Evolutionary conservation across 192 early-diverging fungal genomes (phyloP), one percentile per base, ranked within the genome.

Genomic region (Entomortierella chlamydospora): DNA sequence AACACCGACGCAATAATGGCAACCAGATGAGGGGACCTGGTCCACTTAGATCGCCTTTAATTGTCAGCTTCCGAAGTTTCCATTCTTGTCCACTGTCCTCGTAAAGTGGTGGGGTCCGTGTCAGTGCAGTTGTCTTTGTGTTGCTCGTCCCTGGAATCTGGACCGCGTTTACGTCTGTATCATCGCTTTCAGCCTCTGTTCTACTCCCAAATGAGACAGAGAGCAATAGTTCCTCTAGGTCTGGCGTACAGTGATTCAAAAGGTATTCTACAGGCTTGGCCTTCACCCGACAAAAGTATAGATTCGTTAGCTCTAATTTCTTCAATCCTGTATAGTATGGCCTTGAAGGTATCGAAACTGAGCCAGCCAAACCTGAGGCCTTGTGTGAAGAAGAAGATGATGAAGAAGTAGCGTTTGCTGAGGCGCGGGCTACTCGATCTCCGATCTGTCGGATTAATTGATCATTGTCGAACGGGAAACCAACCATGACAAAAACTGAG

Each of bases 381-480:
- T 42, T 29, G 30, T 26, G 23, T 33, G 64, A 15, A 11, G 64
- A 22, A 2, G 41, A n/a, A 10, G 26, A 29, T 54, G 8, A n/a
- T 51, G 23, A 51, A 5, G 11, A n/a, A n/a, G n/a, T n/a, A n/a
- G n/a, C n/a, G n/a, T n/a, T n/a, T n/a, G n/a, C n/a, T n/a, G n/a
- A n/a, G n/a, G n/a, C n/a, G n/a, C n/a, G 25, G 26, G 22, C 41
- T 15, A 69, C 33, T 29, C 51, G 59, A 49, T 70, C 54, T 0
- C 45, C 66, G 17, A 78, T 64, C 42, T 18, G 20, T 1, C 25
- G 34, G 50, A 78, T 57, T 61, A 78, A 52, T 29, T 63, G 41
- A 13, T 78, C 74, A 18, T 59, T 43, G 22, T 64, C 61, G 41
- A 78, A 78, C 15, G 74, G 74, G 20, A 78, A 78, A 4, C 66